These are phyloP conservation scores for Xylariomycetidae sp. DNA, from an alignment of 2,329 filamentous ascomycete species.

Conservation along the genomic window DNA sequence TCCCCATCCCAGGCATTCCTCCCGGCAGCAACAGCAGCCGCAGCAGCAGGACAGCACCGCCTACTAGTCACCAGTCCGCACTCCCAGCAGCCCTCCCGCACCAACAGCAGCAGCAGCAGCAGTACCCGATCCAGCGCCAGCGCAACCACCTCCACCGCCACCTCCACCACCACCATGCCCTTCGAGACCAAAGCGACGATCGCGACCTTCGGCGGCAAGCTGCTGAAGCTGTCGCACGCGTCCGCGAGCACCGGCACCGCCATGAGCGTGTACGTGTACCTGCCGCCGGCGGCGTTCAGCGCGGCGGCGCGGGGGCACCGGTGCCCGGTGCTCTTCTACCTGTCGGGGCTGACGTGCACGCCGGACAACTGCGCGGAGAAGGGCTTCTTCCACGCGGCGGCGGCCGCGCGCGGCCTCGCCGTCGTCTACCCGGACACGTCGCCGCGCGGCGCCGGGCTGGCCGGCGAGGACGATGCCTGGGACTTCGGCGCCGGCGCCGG, in stretches of 20 bases:
- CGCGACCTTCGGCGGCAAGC: slow-evolving; percentile 85
- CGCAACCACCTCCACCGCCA: neutral
- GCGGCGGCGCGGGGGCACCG: slow-evolving; percentile 50
- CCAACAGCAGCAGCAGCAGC: neutral
- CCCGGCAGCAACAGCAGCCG: no score
- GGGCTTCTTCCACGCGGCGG: slow-evolving; percentile 86
- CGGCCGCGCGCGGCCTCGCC: slow-evolving; percentile 77
- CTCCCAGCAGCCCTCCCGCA: neutral
- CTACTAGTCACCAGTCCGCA: no score
- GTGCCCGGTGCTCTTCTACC: slow-evolving; percentile 85
- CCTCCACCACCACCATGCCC: slow-evolving; percentile 50
- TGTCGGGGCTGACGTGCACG: slow-evolving; percentile 91
- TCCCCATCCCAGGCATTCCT: no score
- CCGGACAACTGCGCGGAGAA: slow-evolving; percentile 78
- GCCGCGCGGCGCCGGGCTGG: slow-evolving; percentile 69
- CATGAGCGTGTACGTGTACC: slow-evolving; percentile 90
- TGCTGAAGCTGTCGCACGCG: slow-evolving; percentile 87
- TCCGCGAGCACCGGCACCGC: slow-evolving; percentile 73
- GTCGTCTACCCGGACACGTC: slow-evolving; percentile 93
- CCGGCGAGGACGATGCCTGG: slow-evolving; percentile 79
- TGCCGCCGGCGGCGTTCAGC: slow-evolving; percentile 63
- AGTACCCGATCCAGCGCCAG: neutral
- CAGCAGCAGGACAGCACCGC: no score
- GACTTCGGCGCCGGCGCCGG: slow-evolving; percentile 91
- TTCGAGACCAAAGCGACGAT: slow-evolving; percentile 89